These are phyloP conservation scores for Erythrophleum ivorense DNA, from an alignment of 331 rosid genomes.

Conservation along the genomic window DNA sequence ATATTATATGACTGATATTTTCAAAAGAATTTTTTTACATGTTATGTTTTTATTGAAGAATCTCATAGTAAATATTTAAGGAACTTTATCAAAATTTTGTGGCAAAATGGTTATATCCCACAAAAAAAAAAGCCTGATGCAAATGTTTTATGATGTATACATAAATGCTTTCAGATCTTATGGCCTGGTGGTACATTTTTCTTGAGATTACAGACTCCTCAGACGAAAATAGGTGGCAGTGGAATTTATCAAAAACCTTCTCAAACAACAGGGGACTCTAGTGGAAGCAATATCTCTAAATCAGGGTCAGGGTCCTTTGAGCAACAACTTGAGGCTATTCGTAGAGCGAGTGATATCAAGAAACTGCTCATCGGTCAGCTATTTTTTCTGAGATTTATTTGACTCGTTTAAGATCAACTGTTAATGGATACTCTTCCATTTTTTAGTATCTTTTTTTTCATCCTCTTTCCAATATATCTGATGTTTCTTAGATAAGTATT, in stretches of 20 bases:
- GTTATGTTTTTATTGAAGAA: neutral
- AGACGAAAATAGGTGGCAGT: conserved; percentile 36
- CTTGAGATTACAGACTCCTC: conserved; percentile 50
- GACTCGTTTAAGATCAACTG: conserved; percentile 4
- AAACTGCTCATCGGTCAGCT: conserved; percentile 88
- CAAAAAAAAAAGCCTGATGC: neutral
- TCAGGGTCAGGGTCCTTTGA: conserved; percentile 74
- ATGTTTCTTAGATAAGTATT: no score
- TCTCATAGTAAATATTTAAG: no score
- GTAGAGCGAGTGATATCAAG: conserved; percentile 87
- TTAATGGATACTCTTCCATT: conserved; percentile 30
- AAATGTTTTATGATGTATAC: conserved; percentile 20
- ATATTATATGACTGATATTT: neutral
- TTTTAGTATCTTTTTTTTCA: conserved; percentile 29
- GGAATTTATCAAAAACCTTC: conserved; percentile 43
- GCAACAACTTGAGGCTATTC: conserved; percentile 95
- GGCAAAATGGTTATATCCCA: no score
- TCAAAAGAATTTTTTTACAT: neutral
- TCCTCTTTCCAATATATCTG: conserved; percentile 19
- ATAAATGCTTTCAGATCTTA: conserved; percentile 61
- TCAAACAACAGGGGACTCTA: conserved; percentile 48
- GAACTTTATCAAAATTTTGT: no score
- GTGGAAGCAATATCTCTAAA: conserved; percentile 52
- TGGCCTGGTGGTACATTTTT: conserved; percentile 95
- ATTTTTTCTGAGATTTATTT: conserved; percentile 4